phyloP scores from a whole-genome alignment of 1,284 basidiomycete genomes.

The Cryptococcus sp. region DNA sequence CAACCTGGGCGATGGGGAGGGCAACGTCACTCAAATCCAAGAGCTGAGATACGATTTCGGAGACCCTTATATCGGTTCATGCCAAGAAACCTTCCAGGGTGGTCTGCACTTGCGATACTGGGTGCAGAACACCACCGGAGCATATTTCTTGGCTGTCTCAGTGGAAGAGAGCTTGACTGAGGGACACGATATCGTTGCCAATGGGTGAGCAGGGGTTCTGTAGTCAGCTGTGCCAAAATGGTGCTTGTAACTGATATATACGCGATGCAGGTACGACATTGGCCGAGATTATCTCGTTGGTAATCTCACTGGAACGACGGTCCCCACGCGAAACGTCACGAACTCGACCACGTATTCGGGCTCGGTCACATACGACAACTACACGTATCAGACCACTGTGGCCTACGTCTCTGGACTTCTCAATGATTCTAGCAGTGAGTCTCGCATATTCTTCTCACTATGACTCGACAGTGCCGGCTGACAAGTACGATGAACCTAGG shows the following conservation, averaged over 20 bases:
- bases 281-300: conserved; percentile 76
- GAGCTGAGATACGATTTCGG: conserved; percentile 79
- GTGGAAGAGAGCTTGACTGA: conserved; percentile 68
- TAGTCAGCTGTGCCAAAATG: neutral
- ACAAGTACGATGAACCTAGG: conserved; percentile 27
- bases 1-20: conserved; percentile 82
- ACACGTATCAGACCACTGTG: conserved; percentile 70
- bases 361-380: conserved; percentile 53
- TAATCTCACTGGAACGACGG: conserved; percentile 66
- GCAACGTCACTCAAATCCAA: conserved; percentile 70
- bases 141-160: conserved; percentile 79
- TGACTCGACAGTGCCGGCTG: neutral
- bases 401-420: conserved; percentile 69
- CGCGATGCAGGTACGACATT: conserved; percentile 58
- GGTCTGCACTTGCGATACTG: conserved; percentile 92
- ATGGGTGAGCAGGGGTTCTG: conserved; percentile 57
- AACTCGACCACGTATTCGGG: conserved; percentile 56
- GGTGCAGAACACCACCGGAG: conserved; percentile 70
- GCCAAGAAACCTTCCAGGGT: conserved; percentile 80
- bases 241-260: neutral
- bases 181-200: conserved; percentile 62
- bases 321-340: conserved; percentile 63
- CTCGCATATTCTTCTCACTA: neutral
- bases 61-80: conserved; percentile 73
- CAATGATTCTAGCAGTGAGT: conserved; percentile 61